phyloP scores from a whole-genome alignment of 352 stramenopile genomes.

The Globisporangium mamillatum region DNA sequence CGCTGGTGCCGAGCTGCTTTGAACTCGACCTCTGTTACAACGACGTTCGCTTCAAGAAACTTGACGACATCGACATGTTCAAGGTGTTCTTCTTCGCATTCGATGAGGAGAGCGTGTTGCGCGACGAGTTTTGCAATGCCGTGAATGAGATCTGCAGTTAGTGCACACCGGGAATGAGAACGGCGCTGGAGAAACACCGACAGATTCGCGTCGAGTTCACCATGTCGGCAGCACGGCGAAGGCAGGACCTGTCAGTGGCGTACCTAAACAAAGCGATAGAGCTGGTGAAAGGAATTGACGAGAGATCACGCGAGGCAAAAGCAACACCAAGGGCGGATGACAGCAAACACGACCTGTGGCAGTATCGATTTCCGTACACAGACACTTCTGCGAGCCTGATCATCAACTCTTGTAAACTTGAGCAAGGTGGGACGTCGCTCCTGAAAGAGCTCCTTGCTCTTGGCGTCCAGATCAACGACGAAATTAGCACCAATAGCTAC shows the following conservation, averaged over 20 bases:
- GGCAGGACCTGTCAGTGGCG: not conserved
- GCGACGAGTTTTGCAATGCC: not conserved
- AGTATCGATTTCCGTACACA: not conserved
- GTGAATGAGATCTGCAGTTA: not conserved
- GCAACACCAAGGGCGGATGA: not conserved
- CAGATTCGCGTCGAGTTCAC: not conserved
- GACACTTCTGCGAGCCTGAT: not conserved
- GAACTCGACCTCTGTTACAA: not conserved
- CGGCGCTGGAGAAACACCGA: not conserved
- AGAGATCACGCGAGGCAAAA: not conserved
- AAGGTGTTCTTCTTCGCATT: slow-evolving; percentile 2
- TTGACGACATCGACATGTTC: not conserved
- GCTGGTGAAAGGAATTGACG: not conserved
- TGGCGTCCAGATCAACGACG: not conserved
- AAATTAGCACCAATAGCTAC: not conserved
- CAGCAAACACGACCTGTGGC: not conserved
- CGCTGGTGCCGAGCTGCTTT: not conserved
- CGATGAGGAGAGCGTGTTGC: not conserved
- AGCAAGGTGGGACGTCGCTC: not conserved
- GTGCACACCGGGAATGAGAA: not conserved
- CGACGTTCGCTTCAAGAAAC: not conserved
- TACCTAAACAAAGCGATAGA: not conserved
- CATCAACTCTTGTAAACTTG: not conserved
- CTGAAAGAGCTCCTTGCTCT: not conserved
- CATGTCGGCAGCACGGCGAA: not conserved